These are phyloP conservation scores for Cyphellophora attinorum DNA, from an alignment of 2,329 filamentous ascomycete genomes.

Conservation along the genomic window DNA sequence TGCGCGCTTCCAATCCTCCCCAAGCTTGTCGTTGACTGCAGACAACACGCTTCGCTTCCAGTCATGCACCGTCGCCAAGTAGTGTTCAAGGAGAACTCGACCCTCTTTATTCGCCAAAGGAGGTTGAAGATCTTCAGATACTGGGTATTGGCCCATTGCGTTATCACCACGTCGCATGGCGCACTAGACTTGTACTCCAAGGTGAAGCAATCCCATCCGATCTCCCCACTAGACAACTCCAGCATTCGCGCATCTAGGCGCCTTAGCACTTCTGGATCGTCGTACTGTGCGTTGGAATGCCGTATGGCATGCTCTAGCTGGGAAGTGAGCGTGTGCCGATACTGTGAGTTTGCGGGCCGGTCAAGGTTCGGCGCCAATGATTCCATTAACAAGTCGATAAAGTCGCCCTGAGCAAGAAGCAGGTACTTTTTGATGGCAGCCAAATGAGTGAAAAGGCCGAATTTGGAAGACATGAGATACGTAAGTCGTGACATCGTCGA, in stretches of 20 bases:
- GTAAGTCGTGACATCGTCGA: slow-evolving; percentile 94
- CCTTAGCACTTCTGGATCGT: slow-evolving; percentile 81
- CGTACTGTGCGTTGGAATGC: slow-evolving; percentile 93
- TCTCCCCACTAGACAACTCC: slow-evolving; percentile 89
- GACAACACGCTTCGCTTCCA: slow-evolving; percentile 82
- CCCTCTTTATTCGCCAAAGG: slow-evolving; percentile 93
- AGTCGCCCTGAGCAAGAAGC: slow-evolving; percentile 88
- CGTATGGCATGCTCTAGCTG: slow-evolving; percentile 95
- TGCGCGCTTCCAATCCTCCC: slow-evolving; percentile 79
- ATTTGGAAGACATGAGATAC: slow-evolving; percentile 87
- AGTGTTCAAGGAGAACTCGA: slow-evolving; percentile 83
- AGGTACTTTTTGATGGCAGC: slow-evolving; percentile 90
- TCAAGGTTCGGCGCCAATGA: slow-evolving; percentile 87
- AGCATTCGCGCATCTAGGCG: slow-evolving; percentile 96
- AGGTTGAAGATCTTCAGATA: slow-evolving; percentile 99
- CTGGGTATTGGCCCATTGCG: slow-evolving; percentile 87
- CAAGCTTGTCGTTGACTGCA: slow-evolving; percentile 61
- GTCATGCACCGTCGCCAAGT: slow-evolving; percentile 97
- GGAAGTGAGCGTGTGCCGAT: slow-evolving; percentile 92
- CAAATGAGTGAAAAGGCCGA: slow-evolving; percentile 87
- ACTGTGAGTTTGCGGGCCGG: slow-evolving; percentile 90
- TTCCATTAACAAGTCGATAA: slow-evolving; percentile 95
- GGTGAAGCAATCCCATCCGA: slow-evolving; percentile 98
- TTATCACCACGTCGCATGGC: slow-evolving; percentile 93
- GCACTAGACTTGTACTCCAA: slow-evolving; percentile 97